phyloP scores from a whole-genome alignment of 495 filamentous ascomycete genomes.

The Lasiosphaeria miniovina region DNA sequence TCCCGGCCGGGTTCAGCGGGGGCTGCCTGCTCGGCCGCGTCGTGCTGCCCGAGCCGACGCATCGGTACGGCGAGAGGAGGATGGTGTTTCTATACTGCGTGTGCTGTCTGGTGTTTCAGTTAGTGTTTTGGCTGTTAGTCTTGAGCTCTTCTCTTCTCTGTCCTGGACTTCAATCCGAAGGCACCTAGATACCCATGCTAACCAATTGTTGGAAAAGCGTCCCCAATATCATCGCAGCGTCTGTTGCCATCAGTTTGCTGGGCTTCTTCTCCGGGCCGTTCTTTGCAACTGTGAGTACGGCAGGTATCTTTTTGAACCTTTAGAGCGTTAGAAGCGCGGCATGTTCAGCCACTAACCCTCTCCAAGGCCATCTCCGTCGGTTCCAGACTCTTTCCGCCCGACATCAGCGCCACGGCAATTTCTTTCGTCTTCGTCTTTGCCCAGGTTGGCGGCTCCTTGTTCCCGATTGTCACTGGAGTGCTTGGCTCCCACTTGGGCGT shows the following conservation, averaged over 20 bases:
- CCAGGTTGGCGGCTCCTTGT: conserved; percentile 48
- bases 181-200: background rate
- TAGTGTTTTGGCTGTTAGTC: conserved; percentile 55
- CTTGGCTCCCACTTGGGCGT: conserved; percentile 47
- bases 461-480: conserved; percentile 50
- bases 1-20: conserved; percentile 66
- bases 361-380: conserved; percentile 38
- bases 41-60: conserved; percentile 52
- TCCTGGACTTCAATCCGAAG: background rate
- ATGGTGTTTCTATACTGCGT: conserved; percentile 53
- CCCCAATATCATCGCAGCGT: conserved; percentile 69
- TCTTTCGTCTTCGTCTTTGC: conserved; percentile 48
- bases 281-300: conserved; percentile 40
- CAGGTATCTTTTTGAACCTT: background rate
- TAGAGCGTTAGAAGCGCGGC: no score
- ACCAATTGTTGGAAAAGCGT: conserved; percentile 36
- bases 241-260: conserved; percentile 63
- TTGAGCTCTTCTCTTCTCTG: conserved; percentile 30
- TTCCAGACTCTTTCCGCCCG: conserved; percentile 39
- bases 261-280: conserved; percentile 66
- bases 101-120: conserved; percentile 50
- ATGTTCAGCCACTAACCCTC: background rate
- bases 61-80: conserved; percentile 49
- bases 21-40: conserved; percentile 55
- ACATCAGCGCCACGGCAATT: conserved; percentile 39